Conservation (phyloP, 2,329 filamentous ascomycete species). For the Paracoccidioides brasiliensis region DNA sequence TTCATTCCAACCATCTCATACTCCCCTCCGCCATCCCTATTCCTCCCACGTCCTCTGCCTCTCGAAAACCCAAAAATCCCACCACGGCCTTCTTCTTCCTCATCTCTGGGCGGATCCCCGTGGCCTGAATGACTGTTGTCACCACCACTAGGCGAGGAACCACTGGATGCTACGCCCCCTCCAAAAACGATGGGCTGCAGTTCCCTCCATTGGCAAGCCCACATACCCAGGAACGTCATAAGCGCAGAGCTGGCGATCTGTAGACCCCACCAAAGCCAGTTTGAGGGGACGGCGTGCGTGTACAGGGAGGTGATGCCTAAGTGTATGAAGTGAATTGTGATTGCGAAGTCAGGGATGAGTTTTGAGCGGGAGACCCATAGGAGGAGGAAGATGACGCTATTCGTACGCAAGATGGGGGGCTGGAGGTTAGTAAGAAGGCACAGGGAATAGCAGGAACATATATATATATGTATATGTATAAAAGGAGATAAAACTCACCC, state of each 20-base stretch:
- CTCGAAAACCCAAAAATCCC: conserved; percentile 10
- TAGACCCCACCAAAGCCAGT: conserved; percentile 75
- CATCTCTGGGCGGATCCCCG: conserved; percentile 23
- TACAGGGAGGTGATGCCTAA: conserved; percentile 67
- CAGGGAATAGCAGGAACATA: not conserved
- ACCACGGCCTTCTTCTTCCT: conserved; percentile 7
- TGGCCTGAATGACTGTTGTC: conserved; percentile 29
- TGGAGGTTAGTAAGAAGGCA: not conserved
- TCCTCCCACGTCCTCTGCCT: conserved; percentile 14
- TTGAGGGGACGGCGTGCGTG: conserved; percentile 59
- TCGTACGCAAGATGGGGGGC: not conserved
- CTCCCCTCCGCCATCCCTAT: conserved; percentile 22
- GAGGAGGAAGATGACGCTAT: conserved; percentile 69
- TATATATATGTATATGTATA: not conserved
- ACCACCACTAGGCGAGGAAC: conserved; percentile 24
- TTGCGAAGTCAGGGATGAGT: conserved; percentile 84
- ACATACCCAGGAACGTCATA: conserved; percentile 64
- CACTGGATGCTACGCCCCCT: conserved; percentile 19
- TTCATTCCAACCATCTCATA: conserved; percentile 55
- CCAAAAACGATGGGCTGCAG: conserved; percentile 80
- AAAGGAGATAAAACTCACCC: conserved; percentile 38
- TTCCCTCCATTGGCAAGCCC: conserved; percentile 85
- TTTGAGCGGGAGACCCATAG: conserved; percentile 78
- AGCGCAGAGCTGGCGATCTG: conserved; percentile 47
- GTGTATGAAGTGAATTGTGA: conserved; percentile 77